These are phyloP conservation scores for Aspergillus cejpii DNA, from an alignment of 2,329 filamentous ascomycete species.

Conservation along the genomic window DNA sequence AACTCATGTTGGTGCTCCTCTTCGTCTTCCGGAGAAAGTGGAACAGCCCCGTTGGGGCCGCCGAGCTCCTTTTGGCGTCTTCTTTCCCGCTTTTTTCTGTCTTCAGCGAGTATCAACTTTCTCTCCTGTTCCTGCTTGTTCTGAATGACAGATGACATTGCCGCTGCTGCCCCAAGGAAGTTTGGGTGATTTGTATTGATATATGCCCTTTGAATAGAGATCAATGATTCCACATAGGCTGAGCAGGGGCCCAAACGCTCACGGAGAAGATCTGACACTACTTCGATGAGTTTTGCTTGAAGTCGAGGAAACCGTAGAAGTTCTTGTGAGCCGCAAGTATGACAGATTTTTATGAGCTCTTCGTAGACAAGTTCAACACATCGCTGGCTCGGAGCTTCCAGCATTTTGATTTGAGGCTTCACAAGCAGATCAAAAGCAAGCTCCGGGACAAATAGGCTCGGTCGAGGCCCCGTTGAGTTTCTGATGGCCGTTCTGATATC, in stretches of 20 bases:
- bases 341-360: slow-evolving; percentile 98
- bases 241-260: slow-evolving; percentile 87
- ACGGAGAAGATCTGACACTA: slow-evolving; percentile 88
- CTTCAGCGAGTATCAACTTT: slow-evolving; percentile 70
- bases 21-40: slow-evolving; percentile 58
- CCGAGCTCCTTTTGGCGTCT: slow-evolving; percentile 76
- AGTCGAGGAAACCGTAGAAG: slow-evolving; percentile 84
- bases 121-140: slow-evolving; percentile 93
- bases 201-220: slow-evolving; percentile 94
- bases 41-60: slow-evolving; percentile 57
- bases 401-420: slow-evolving; percentile 95
- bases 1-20: slow-evolving; percentile 58
- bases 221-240: slow-evolving; percentile 88
- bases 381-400: slow-evolving; percentile 89
- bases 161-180: slow-evolving; percentile 90
- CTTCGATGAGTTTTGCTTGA: slow-evolving; percentile 95
- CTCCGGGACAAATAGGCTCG: slow-evolving; percentile 94
- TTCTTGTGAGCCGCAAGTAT: slow-evolving; percentile 94
- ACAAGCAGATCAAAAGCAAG: slow-evolving; percentile 96
- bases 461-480: slow-evolving; percentile 92
- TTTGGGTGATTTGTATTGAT: slow-evolving; percentile 99
- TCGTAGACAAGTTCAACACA: slow-evolving; percentile 98
- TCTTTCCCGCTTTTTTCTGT: slow-evolving; percentile 77
- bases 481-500: slow-evolving; percentile 96
- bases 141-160: slow-evolving; percentile 94